Evolutionary conservation across 1,284 basidiomycete genomes (phyloP).

Genomic region (Tausonia pullulans): DNA sequence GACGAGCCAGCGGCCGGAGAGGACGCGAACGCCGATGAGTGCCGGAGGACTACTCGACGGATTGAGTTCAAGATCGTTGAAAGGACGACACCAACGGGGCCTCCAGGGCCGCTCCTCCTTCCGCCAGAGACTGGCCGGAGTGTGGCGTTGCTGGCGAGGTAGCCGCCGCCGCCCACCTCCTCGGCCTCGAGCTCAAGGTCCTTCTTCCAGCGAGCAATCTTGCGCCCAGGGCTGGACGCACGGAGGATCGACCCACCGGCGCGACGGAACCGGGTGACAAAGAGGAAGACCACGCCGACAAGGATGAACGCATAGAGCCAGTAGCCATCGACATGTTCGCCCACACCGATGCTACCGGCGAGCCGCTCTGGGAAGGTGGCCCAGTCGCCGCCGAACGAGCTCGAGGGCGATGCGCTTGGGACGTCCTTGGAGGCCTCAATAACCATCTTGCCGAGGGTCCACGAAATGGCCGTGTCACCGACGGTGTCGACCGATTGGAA

Average conservation of each 20-base stretch:
- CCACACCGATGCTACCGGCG: not conserved
- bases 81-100: not conserved
- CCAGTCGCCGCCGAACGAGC: not conserved
- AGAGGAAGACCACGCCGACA: conserved; percentile 1
- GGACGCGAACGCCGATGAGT: not conserved
- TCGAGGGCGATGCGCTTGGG: not conserved
- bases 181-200: conserved; percentile 4
- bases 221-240: not conserved
- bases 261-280: conserved; percentile 3
- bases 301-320: not conserved
- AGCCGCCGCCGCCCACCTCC: not conserved
- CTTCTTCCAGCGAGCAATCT: not conserved
- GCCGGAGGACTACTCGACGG: not conserved
- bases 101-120: not conserved
- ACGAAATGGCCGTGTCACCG: conserved; percentile 83
- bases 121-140: not conserved
- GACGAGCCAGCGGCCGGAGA: not conserved
- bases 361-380: conserved; percentile 4
- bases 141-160: not conserved
- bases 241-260: not conserved
- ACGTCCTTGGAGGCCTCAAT: conserved; percentile 74
- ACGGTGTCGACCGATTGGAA: conserved; percentile 91
- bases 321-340: not conserved
- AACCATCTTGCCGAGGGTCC: conserved; percentile 98
- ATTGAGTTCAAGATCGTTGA: not conserved